A percentile compares a stretch with the other conserved stretches of the same genome.
These are phyloP conservation scores for Calvatia gigantea DNA, from an alignment of 768 basidiomycete species.

Conservation along the genomic window DNA sequence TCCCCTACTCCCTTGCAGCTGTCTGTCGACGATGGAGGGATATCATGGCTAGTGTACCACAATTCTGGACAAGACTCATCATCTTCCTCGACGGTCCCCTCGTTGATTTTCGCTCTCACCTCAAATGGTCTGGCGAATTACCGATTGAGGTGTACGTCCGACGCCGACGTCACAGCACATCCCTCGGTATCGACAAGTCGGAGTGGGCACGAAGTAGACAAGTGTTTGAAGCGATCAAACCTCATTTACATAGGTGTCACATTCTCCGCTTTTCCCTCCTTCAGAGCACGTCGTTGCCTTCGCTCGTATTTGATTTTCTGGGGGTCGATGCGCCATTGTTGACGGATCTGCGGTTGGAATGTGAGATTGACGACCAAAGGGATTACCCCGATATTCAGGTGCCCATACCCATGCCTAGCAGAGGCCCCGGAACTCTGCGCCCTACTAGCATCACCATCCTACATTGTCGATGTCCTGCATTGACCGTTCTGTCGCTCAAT, in stretches of 20 bases:
- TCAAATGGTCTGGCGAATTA: constrained; percentile 13
- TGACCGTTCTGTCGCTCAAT: constrained; percentile 16
- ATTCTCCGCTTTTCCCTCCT: constrained; percentile 17
- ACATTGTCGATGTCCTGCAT: constrained; percentile 5
- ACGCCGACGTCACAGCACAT: constrained; percentile 10
- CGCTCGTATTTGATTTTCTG: constrained; percentile 4
- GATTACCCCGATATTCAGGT: neutral
- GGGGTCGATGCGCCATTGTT: constrained; percentile 5
- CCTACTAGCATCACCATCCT: too few species aligned
- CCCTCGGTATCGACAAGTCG: constrained; percentile 4
- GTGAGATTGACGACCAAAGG: constrained; percentile 15
- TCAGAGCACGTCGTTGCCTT: constrained; percentile 20
- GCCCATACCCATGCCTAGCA: neutral
- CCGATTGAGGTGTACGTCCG: constrained; percentile 16
- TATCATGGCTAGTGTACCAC: constrained; percentile 8
- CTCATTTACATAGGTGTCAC: constrained; percentile 18
- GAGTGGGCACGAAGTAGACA: neutral
- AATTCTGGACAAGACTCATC: constrained; percentile 19
- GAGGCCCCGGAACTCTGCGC: too few species aligned
- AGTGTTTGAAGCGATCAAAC: constrained; percentile 14
- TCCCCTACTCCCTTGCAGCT: constrained; percentile 12
- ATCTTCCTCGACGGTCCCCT: constrained; percentile 16
- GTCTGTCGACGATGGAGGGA: constrained; percentile 14
- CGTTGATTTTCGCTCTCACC: constrained; percentile 7
- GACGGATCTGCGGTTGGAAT: constrained; percentile 12